Conservation (phyloP, 345 rosid genomes). For the Syzygium aromaticum region DNA sequence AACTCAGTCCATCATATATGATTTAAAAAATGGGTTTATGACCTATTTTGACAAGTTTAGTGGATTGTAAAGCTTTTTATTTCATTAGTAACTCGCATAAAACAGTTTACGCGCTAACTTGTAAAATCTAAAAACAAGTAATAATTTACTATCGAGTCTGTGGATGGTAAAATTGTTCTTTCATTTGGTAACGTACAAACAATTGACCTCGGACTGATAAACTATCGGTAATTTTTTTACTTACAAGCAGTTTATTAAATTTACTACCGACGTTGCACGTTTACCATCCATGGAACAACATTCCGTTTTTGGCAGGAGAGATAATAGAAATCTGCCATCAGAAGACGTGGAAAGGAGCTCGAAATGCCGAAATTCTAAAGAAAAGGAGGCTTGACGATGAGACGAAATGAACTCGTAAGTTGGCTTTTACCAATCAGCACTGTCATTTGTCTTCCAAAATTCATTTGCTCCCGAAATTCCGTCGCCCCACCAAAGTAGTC, state of each 20-base stretch:
- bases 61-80: no score
- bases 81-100: neutral
- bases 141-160: neutral
- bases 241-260: neutral
- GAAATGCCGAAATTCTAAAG: no score
- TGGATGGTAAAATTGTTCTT: neutral
- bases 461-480: no score
- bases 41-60: no score
- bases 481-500: no score
- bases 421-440: no score
- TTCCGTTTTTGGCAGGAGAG: neutral
- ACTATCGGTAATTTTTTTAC: neutral
- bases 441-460: neutral
- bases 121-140: neutral
- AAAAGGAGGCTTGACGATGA: no score
- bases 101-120: neutral
- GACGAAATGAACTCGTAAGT: no score
- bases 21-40: no score
- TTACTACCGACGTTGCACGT: neutral
- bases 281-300: neutral
- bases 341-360: no score
- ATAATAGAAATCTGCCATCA: no score
- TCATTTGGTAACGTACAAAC: neutral
- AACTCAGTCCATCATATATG: no score
- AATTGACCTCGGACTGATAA: neutral